phyloP scores from a whole-genome alignment of 2,329 filamentous ascomycete species.

The Dryadomyces sulphureus region DNA sequence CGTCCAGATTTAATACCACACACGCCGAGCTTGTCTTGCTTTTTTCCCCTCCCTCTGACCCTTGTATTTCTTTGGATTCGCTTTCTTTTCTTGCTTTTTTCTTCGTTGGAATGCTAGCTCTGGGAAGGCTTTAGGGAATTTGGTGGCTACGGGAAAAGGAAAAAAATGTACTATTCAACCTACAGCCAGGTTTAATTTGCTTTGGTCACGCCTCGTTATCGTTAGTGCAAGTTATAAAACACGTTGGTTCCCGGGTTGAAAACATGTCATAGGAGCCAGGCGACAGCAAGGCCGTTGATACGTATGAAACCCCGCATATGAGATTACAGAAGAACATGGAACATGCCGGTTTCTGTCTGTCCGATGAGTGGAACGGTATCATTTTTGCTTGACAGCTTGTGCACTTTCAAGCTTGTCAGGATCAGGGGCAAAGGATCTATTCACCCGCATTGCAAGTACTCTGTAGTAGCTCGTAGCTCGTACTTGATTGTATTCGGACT shows the following conservation, averaged over 20 bases:
- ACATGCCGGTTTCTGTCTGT: too few species aligned
- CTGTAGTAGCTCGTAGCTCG: too few species aligned
- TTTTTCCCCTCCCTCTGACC: neutral
- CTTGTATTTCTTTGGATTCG: neutral
- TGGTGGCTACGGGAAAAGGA: slow-evolving; percentile 9
- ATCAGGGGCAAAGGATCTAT: too few species aligned
- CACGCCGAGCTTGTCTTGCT: neutral
- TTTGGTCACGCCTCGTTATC: neutral
- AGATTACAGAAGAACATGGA: too few species aligned
- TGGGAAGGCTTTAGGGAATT: slow-evolving; percentile 7
- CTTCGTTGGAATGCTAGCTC: slow-evolving; percentile 2
- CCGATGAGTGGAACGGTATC: too few species aligned
- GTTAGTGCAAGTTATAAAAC: neutral
- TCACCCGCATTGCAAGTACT: too few species aligned
- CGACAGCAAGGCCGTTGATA: too few species aligned
- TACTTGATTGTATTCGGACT: too few species aligned
- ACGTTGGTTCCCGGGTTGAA: neutral
- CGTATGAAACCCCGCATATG: too few species aligned
- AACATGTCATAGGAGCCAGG: too few species aligned
- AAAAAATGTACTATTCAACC: slow-evolving; percentile 6
- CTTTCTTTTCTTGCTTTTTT: neutral
- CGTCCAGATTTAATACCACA: neutral
- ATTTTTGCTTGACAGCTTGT: too few species aligned
- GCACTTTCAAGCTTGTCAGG: too few species aligned
- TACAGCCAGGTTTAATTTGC: slow-evolving; percentile 4